phyloP scores from a whole-genome alignment of 257 asterid genomes.

The Mitragyna speciosa region DNA sequence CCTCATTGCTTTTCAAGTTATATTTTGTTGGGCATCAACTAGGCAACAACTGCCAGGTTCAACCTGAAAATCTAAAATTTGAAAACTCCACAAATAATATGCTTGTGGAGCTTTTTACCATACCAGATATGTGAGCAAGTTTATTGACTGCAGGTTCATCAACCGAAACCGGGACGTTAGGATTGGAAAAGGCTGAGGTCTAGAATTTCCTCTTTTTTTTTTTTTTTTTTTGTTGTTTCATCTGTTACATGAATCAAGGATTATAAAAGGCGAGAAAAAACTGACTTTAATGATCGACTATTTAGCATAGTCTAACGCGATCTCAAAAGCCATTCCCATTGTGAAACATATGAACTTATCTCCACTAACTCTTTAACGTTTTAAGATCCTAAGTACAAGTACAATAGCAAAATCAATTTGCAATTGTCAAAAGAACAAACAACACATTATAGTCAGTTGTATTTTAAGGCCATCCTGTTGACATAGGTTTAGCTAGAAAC shows the following conservation, averaged over 20 bases:
- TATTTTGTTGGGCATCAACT: not conserved
- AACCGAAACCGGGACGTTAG: not conserved
- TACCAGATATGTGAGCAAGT: not conserved
- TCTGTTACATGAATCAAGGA: not conserved
- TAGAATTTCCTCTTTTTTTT: not conserved
- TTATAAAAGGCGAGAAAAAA: not conserved
- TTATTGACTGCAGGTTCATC: not conserved
- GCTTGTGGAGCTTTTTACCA: not conserved
- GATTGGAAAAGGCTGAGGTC: not conserved
- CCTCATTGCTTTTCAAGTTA: not conserved
- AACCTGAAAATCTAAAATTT: not conserved
- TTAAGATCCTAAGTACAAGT: not conserved
- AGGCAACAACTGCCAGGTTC: not conserved
- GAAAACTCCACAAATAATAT: not conserved
- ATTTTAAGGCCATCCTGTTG: not conserved
- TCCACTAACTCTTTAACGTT: not conserved
- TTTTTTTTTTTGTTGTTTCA: no score
- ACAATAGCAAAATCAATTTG: no score
- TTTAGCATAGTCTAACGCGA: no score
- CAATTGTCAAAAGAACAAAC: no score
- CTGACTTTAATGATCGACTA: not conserved
- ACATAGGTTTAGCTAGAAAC: not conserved
- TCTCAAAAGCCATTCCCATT: no score
- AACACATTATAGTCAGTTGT: not conserved
- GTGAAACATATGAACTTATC: not conserved